A percentile compares a stretch with the other conserved stretches of the same genome.
Evolutionary conservation across 345 rosid genomes (phyloP).

Genomic region (Trapa bicornis): DNA sequence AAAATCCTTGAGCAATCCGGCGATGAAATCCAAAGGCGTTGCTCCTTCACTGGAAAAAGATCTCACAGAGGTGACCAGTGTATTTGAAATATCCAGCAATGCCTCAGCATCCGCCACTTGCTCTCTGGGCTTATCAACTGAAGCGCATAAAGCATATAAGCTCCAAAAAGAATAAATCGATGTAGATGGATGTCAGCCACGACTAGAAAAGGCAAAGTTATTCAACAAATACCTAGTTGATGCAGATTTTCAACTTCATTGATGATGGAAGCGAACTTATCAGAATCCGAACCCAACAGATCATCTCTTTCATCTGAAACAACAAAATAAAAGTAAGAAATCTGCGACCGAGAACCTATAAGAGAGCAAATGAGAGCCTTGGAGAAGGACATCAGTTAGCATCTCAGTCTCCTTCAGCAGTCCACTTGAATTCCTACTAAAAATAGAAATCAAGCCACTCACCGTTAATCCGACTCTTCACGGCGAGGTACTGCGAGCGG

Average conservation of each 20-base stretch:
- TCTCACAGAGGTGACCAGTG: slow-evolving; percentile 59
- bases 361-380: neutral
- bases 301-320: slow-evolving; percentile 61
- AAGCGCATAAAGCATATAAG: neutral
- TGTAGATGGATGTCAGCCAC: neutral
- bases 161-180: neutral
- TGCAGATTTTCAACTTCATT: slow-evolving; percentile 60
- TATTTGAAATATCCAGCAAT: slow-evolving; percentile 49
- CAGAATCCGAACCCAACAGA: slow-evolving; percentile 41
- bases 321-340: neutral
- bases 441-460: neutral
- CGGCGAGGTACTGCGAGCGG: slow-evolving; percentile 59
- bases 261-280: slow-evolving; percentile 43
- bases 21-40: slow-evolving; percentile 49
- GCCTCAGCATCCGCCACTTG: slow-evolving; percentile 94
- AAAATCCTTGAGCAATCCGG: slow-evolving; percentile 35
- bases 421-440: neutral
- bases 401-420: neutral
- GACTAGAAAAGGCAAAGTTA: neutral
- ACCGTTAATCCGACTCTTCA: slow-evolving; percentile 51
- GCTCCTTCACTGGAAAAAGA: slow-evolving; percentile 52
- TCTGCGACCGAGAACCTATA: neutral
- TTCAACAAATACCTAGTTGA: slow-evolving; percentile 29
- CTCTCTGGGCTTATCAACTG: slow-evolving; percentile 84
- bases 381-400: neutral